Conservation (phyloP, 2,329 filamentous ascomycete genomes). For the Drechslerella coelobrocha region DNA sequence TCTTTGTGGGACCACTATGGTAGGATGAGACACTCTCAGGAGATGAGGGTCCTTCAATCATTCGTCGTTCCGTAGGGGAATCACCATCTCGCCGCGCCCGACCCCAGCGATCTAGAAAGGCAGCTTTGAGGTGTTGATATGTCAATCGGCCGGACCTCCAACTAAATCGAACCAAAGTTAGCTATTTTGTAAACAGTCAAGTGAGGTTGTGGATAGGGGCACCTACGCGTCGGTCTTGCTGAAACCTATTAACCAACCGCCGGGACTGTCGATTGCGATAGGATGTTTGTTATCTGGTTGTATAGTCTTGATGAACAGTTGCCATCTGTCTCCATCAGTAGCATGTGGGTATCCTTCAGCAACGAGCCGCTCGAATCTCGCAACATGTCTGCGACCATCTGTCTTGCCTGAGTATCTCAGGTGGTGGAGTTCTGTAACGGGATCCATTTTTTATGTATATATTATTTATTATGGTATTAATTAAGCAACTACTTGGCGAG, state of each 20-base stretch:
- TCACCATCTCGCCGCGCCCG: slow-evolving; percentile 40
- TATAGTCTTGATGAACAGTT: slow-evolving; percentile 55
- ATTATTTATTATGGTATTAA: neutral
- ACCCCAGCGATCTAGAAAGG: slow-evolving; percentile 55
- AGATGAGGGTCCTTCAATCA: slow-evolving; percentile 46
- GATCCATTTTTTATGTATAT: slow-evolving; percentile 40
- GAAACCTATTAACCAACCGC: slow-evolving; percentile 54
- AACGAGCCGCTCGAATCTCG: slow-evolving; percentile 54
- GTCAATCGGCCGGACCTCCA: slow-evolving; percentile 51
- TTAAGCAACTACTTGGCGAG: slow-evolving; percentile 36
- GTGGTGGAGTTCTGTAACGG: slow-evolving; percentile 52
- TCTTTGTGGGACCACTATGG: slow-evolving; percentile 47
- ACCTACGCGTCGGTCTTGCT: slow-evolving; percentile 53
- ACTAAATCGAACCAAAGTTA: slow-evolving; percentile 6
- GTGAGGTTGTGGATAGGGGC: neutral
- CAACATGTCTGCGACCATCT: slow-evolving; percentile 54
- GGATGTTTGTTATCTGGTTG: slow-evolving; percentile 52
- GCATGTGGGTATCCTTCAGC: slow-evolving; percentile 53
- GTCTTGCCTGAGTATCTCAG: slow-evolving; percentile 54
- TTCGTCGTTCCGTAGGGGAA: slow-evolving; percentile 43
- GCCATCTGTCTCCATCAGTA: slow-evolving; percentile 55
- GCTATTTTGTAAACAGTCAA: neutral
- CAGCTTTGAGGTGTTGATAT: slow-evolving; percentile 54
- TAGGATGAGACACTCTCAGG: slow-evolving; percentile 44
- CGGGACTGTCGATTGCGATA: slow-evolving; percentile 50